Percentiles rank a stretch among this genome's conserved stretches.
Conservation (phyloP, 208 protist genomes). For the Acanthamoeba triangularis region DNA sequence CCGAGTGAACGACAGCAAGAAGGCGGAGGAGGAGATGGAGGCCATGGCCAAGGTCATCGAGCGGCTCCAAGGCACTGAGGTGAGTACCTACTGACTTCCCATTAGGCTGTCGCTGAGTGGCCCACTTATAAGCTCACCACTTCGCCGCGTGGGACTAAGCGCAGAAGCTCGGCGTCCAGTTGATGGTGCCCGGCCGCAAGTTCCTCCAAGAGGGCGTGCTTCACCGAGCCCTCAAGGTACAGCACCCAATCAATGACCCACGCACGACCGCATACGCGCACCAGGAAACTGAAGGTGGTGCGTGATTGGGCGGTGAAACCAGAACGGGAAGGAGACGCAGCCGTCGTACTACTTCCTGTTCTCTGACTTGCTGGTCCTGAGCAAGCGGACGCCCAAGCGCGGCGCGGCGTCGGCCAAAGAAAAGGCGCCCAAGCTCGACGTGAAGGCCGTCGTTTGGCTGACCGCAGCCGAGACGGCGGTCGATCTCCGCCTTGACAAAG, state of each 20-base stretch:
- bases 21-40: constrained; percentile 45
- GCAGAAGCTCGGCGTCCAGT: not conserved
- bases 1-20: not conserved
- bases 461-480: not conserved
- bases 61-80: not conserved
- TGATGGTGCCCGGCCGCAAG: not conserved
- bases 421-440: not conserved
- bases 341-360: not conserved
- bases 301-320: too few relatives aligned
- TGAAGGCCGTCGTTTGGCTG: not conserved
- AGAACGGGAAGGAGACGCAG: not conserved
- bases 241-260: not conserved
- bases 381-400: not conserved
- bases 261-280: not conserved
- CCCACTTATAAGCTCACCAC: not conserved
- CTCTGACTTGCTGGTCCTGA: not conserved
- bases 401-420: not conserved
- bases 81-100: not conserved
- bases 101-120: too few relatives aligned
- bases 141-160: not conserved
- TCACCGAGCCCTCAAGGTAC: not conserved
- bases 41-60: constrained; percentile 10
- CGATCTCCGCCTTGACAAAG: not conserved
- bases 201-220: not conserved
- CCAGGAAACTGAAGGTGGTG: too few relatives aligned